Evolutionary conservation across 176 grass and related monocot genomes (phyloP), one percentile per base, ranked within the genome.

Genomic region (Bromus sterilis): DNA sequence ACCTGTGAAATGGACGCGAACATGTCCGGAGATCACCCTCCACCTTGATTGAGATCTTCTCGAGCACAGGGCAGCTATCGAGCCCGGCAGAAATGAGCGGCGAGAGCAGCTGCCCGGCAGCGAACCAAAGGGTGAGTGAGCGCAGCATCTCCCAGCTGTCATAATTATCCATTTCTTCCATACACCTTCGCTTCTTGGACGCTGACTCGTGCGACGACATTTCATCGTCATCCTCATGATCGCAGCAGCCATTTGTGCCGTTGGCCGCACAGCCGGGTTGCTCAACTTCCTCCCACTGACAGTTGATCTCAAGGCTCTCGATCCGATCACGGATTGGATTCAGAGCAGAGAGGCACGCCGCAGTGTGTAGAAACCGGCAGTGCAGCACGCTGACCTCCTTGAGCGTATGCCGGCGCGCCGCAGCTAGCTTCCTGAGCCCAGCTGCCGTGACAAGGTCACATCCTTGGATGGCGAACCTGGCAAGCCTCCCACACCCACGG

Each of bases 21-120:
- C 90, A 92, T 30, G 78, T 88, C 48, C 93, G 75, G 36, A 93
- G 93, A 87, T 99, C 93, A 12, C 97, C 97, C 68, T 99, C 97
- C 72, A 95, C 91, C 75, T 93, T 99, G 67, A 99, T 93, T 26
- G 82, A 78, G 76, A 99, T 91, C 75, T 89, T 89, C 71, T 93
- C 91, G 42, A 99, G 91, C 61, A 80, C 57, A 9, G 97, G 93
- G 35, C 97, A 99, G 87, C 78, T 82, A 53, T 86, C 59, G 10
- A 99, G 84, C 7, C 92, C 90, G 0, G 89, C 88, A 72, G 86
- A 59, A 56, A 76, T 83, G 33, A 99, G 80, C 18, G 93, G 97
- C 35, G 75, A 88, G 23, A 99, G 86, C 9, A 90, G 63, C 82
- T 99, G 91, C 1, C 97, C 97, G 66, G 85, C 97, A 20, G 89